Conservation (phyloP, 345 rosid species). For the Hypericum androsaemum region DNA sequence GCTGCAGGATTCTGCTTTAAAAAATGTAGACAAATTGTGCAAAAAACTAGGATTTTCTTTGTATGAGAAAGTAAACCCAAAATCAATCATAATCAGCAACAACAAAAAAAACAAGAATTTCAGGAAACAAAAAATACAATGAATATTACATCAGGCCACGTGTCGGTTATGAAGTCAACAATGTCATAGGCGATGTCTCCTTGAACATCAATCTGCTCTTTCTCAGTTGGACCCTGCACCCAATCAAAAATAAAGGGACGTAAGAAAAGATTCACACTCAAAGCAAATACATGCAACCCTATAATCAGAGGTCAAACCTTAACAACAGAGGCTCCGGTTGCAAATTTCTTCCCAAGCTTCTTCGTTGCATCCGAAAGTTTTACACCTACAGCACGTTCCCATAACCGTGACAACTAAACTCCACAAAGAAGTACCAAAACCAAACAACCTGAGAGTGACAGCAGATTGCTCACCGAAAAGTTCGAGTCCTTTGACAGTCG, state of each 20-base stretch:
- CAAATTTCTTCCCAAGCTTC: conserved; percentile 93
- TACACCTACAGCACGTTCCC: conserved; percentile 40
- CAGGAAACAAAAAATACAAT: neutral
- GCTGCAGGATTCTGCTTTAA: too few relatives aligned
- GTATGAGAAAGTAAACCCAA: too few relatives aligned
- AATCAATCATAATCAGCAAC: too few relatives aligned
- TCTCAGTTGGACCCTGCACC: conserved; percentile 87
- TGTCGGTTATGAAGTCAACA: conserved; percentile 74
- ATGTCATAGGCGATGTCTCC: conserved; percentile 86
- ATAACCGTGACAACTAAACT: neutral
- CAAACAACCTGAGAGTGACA: conserved; percentile 5
- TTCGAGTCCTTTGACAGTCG: conserved; percentile 84
- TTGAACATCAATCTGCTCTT: conserved; percentile 97
- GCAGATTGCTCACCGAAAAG: conserved; percentile 60
- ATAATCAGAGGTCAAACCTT: conserved; percentile 43
- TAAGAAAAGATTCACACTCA: neutral
- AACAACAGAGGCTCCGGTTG: conserved; percentile 95
- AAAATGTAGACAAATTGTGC: too few relatives aligned
- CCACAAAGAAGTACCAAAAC: conserved; percentile 1
- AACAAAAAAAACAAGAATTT: neutral
- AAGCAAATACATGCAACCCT: conserved; percentile 2
- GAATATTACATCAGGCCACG: conserved; percentile 69
- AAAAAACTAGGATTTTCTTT: too few relatives aligned
- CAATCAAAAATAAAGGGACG: conserved; percentile 7
- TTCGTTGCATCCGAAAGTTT: conserved; percentile 91